Conservation (phyloP, 345 rosid species). For the Anastatica hierochuntica region DNA sequence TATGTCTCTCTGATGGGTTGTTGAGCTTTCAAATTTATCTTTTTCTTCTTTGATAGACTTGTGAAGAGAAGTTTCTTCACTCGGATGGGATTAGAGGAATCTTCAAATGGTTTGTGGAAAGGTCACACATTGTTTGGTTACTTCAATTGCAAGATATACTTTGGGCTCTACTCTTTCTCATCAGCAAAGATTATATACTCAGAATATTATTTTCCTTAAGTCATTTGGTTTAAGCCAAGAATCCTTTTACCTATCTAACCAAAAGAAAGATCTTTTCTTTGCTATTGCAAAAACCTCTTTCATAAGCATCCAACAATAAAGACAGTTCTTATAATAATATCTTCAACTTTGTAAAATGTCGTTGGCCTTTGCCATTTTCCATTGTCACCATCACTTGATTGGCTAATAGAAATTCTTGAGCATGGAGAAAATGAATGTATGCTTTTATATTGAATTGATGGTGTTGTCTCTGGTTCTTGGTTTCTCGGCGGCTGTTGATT, state of each 20-base stretch:
- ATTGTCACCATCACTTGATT: slow-evolving; percentile 18
- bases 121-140: too few relatives aligned
- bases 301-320: slow-evolving; percentile 1
- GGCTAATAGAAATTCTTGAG: slow-evolving; percentile 7
- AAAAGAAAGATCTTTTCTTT: slow-evolving; percentile 1
- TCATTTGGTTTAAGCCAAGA: slow-evolving; percentile 23
- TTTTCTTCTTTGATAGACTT: neutral
- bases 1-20: too few relatives aligned
- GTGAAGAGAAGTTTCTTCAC: neutral
- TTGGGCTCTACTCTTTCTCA: too few relatives aligned
- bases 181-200: slow-evolving; percentile 2
- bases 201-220: slow-evolving; percentile 18
- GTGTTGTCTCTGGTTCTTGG: slow-evolving; percentile 30
- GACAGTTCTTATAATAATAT: slow-evolving; percentile 16
- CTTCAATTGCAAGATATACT: too few relatives aligned
- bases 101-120: too few relatives aligned
- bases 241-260: slow-evolving; percentile 21
- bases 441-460: slow-evolving; percentile 9
- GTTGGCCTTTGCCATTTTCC: slow-evolving; percentile 8
- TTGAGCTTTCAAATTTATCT: slow-evolving; percentile 1
- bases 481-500: slow-evolving; percentile 32
- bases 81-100: too few relatives aligned
- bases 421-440: slow-evolving; percentile 21
- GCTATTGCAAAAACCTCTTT: neutral
- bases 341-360: slow-evolving; percentile 15